Percentiles rank a stretch among this genome's conserved stretches.
Evolutionary conservation across 805 yeast genomes (phyloP).

Genomic region (Maudiozyma pseudohumilis): DNA sequence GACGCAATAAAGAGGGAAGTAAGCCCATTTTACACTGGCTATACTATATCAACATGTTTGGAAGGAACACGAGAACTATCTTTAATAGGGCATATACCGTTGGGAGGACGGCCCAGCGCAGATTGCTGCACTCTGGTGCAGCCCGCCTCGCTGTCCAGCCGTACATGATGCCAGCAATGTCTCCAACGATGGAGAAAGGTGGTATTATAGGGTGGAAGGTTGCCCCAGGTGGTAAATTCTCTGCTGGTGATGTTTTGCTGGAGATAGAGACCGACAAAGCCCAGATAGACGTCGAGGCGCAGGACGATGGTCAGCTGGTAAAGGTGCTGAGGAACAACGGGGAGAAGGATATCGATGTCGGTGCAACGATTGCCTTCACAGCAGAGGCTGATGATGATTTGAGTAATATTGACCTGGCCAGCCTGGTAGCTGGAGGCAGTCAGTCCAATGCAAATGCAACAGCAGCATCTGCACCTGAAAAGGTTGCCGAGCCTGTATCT

Average conservation of each 20-base stretch:
- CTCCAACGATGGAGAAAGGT: constrained; percentile 97
- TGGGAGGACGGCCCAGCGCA: neutral
- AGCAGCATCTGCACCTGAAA: neutral
- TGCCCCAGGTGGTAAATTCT: constrained; percentile 62
- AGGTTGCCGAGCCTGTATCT: neutral
- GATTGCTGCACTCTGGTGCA: neutral
- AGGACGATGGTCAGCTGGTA: constrained; percentile 84
- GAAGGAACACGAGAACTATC: too few species aligned
- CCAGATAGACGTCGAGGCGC: constrained; percentile 75
- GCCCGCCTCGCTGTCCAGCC: constrained; percentile 21
- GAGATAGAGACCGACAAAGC: constrained; percentile 88
- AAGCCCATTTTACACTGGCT: too few species aligned
- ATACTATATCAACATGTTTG: too few species aligned
- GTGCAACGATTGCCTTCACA: constrained; percentile 77
- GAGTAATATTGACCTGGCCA: constrained; percentile 18
- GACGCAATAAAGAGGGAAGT: too few species aligned
- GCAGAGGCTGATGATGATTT: constrained; percentile 88
- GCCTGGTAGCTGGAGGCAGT: constrained; percentile 12
- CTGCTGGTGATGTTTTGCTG: constrained; percentile 71
- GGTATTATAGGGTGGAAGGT: constrained; percentile 86
- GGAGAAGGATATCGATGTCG: constrained; percentile 70
- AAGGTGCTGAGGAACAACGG: constrained; percentile 65
- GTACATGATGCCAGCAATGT: constrained; percentile 96
- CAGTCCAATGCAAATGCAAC: constrained; percentile 6
- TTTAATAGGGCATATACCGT: too few species aligned